These are phyloP conservation scores for Trifolium subterraneum DNA, from an alignment of 306 rosid species.

Conservation along the genomic window DNA sequence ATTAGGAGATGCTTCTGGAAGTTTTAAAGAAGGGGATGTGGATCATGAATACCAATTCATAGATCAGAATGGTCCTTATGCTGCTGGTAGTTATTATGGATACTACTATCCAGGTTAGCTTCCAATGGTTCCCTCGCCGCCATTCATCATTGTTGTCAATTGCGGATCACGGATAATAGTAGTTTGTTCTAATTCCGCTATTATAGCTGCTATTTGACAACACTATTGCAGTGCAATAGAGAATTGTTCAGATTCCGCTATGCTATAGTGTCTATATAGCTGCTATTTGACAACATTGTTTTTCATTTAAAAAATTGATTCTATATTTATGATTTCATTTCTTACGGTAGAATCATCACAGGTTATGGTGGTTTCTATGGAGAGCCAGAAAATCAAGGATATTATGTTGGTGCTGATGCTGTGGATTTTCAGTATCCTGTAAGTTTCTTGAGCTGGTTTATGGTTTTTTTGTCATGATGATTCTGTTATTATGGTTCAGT, in stretches of 20 bases:
- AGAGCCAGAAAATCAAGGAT: conserved; percentile 71
- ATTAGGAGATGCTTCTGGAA: conserved; percentile 58
- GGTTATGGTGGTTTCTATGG: conserved; percentile 70
- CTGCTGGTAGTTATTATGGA: conserved; percentile 61
- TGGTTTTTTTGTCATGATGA: not conserved
- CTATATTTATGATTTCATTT: conserved; percentile 48
- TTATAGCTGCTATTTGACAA: not conserved
- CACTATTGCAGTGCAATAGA: not conserved
- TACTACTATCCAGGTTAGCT: conserved; percentile 79
- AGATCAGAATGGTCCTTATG: conserved; percentile 50
- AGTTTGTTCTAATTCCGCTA: not conserved
- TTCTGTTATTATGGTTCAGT: conserved; percentile 1
- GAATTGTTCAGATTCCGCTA: not conserved
- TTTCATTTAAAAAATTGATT: conserved; percentile 27
- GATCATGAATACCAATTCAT: conserved; percentile 52
- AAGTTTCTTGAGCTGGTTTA: conserved; percentile 41
- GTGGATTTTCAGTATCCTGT: conserved; percentile 74
- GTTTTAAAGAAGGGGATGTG: conserved; percentile 54
- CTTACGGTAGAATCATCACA: conserved; percentile 65
- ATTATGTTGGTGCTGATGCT: conserved; percentile 62
- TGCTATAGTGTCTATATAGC: not conserved
- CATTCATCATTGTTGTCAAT: not conserved
- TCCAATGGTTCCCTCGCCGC: conserved; percentile 28
- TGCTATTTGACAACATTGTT: conserved; percentile 2
- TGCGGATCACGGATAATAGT: not conserved